These are phyloP conservation scores for Pelagomonas calceolata DNA, from an alignment of 108 stramenopile genomes.

Conservation along the genomic window DNA sequence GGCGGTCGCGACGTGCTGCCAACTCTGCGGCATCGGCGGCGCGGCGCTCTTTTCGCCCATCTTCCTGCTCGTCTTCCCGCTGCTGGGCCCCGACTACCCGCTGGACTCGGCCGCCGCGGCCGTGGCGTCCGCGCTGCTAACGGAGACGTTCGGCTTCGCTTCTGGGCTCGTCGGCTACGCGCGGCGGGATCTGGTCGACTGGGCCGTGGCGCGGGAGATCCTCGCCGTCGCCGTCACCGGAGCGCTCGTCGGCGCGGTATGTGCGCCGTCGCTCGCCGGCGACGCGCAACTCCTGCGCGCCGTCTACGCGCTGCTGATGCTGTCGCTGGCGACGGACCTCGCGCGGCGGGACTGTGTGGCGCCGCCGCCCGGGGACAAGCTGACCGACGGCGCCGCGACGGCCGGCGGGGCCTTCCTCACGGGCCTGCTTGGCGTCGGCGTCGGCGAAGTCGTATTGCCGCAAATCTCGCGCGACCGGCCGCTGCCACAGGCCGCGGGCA, in stretches of 20 bases:
- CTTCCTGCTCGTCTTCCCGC: constrained; percentile 15
- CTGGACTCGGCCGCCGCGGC: constrained; percentile 15
- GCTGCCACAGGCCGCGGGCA: constrained; percentile 20
- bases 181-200: constrained; percentile 21
- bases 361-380: constrained; percentile 13
- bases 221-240: constrained; percentile 17
- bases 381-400: constrained; percentile 7
- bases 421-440: constrained; percentile 22
- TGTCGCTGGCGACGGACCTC: constrained; percentile 17
- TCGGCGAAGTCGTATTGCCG: constrained; percentile 21
- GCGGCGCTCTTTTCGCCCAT: constrained; percentile 21
- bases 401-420: constrained; percentile 22
- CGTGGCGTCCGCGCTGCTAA: constrained; percentile 19
- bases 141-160: constrained; percentile 19
- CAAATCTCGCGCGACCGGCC: constrained; percentile 22
- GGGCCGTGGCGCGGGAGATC: constrained; percentile 9
- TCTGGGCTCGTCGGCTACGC: constrained; percentile 23
- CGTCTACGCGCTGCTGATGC: constrained; percentile 21
- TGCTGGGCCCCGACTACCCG: constrained; percentile 20
- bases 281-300: constrained; percentile 19
- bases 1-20: constrained; percentile 20
- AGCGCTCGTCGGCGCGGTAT: constrained; percentile 13
- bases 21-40: constrained; percentile 21
- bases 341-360: constrained; percentile 17
- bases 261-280: constrained; percentile 15